These are phyloP conservation scores for Parasitella parasitica DNA, from an alignment of 371 early-diverging fungal species.

Conservation along the genomic window DNA sequence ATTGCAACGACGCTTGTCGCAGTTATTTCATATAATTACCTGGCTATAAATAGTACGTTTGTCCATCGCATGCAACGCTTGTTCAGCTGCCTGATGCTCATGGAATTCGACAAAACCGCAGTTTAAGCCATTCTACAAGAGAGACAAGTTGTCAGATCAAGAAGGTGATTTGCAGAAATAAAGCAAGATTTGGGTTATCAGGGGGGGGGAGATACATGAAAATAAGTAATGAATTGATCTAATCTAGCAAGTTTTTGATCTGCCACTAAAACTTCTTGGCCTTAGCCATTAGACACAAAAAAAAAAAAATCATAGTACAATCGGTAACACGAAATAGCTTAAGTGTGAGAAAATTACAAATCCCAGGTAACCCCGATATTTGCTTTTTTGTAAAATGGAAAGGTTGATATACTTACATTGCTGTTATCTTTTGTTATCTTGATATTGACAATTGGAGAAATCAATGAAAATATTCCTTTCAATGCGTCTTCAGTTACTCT, in stretches of 20 bases:
- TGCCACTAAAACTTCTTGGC: not conserved
- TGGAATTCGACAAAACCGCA: slow-evolving; percentile 82
- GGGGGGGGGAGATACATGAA: not conserved
- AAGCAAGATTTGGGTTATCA: not conserved
- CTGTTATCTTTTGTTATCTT: slow-evolving; percentile 4
- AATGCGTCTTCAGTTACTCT: slow-evolving; percentile 16
- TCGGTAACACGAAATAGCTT: not conserved
- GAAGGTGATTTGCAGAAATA: not conserved
- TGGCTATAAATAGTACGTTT: slow-evolving; percentile 60
- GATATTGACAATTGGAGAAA: slow-evolving; percentile 8
- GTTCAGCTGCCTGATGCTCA: slow-evolving; percentile 69
- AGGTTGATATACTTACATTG: slow-evolving; percentile 7
- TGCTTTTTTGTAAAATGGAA: not conserved
- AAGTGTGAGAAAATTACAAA: slow-evolving; percentile 3
- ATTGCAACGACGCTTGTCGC: too few species aligned
- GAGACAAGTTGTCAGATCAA: not conserved
- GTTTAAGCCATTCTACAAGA: slow-evolving; percentile 51
- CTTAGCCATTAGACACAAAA: not conserved
- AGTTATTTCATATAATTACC: too few species aligned
- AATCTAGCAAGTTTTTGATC: slow-evolving; percentile 2
- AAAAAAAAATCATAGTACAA: not conserved
- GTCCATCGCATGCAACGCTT: slow-evolving; percentile 73
- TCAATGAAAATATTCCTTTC: slow-evolving; percentile 7
- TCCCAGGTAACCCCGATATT: not conserved
- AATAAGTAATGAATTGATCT: slow-evolving; percentile 6